phyloP scores from a whole-genome alignment of 345 rosid species.

The Pelargonium nanum region DNA sequence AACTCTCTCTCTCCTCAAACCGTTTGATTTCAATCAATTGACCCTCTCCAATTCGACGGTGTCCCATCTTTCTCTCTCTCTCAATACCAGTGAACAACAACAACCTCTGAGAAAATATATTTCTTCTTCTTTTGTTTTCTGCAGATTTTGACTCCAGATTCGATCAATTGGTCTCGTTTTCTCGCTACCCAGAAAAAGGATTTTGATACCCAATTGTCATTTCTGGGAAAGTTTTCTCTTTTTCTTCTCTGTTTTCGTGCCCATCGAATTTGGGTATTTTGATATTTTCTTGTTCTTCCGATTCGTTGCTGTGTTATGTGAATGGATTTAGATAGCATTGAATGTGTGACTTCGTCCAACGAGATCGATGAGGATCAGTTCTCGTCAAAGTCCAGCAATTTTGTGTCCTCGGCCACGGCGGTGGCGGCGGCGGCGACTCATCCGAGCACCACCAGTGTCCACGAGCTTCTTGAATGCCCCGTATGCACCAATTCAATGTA shows the following conservation, averaged over 20 bases:
- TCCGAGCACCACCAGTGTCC: constrained; percentile 75
- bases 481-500: constrained; percentile 97
- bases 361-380: constrained; percentile 58
- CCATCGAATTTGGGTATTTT: too few species aligned
- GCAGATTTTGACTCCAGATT: too few species aligned
- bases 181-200: too few species aligned
- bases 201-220: too few species aligned
- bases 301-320: constrained; percentile 8
- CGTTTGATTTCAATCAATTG: constrained; percentile 24
- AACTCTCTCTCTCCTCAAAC: constrained; percentile 8
- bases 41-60: constrained; percentile 13
- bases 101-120: background rate
- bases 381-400: constrained; percentile 41
- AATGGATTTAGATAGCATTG: constrained; percentile 77
- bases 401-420: constrained; percentile 28
- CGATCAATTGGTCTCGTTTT: too few species aligned
- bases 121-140: constrained; percentile 2
- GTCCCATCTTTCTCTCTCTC: constrained; percentile 8
- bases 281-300: too few species aligned
- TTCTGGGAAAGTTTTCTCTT: too few species aligned
- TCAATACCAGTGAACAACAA: too few species aligned
- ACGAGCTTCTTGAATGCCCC: constrained; percentile 91
- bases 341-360: constrained; percentile 65
- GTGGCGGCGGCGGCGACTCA: constrained; percentile 28
- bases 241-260: too few species aligned